A percentile compares a stretch with the other conserved stretches of the same genome.
Evolutionary conservation across 2,329 filamentous ascomycete genomes (phyloP).

Genomic region (Claviceps sp.): DNA sequence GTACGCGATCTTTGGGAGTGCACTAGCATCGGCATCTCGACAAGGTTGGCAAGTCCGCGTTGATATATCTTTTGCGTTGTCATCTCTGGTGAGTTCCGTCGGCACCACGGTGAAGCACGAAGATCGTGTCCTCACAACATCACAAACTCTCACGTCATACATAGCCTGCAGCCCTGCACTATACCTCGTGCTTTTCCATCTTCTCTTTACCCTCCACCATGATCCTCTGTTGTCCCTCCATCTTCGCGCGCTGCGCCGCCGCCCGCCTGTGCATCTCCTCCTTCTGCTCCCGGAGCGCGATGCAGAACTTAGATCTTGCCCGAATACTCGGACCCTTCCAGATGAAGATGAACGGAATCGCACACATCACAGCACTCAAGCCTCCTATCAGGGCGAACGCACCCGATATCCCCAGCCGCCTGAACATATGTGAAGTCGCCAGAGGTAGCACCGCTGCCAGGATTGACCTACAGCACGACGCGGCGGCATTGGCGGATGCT

Average conservation of each 20-base stretch:
- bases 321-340: conserved; percentile 43
- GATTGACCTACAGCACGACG: conserved; percentile 84
- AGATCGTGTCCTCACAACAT: too few species aligned
- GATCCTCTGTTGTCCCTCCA: conserved; percentile 11
- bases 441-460: conserved; percentile 63
- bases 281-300: conserved; percentile 40
- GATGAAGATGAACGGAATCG: conserved; percentile 39
- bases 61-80: too few species aligned
- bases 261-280: conserved; percentile 29
- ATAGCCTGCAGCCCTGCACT: neutral
- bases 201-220: conserved; percentile 10
- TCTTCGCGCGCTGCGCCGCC: conserved; percentile 21
- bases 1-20: neutral
- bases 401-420: conserved; percentile 30
- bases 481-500: conserved; percentile 67
- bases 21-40: too few species aligned
- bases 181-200: conserved; percentile 1
- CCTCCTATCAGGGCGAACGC: conserved; percentile 38
- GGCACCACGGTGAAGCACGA: too few species aligned
- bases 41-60: too few species aligned
- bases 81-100: too few species aligned
- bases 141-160: too few species aligned
- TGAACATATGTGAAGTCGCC: conserved; percentile 37
- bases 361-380: conserved; percentile 35
- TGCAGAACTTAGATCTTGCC: conserved; percentile 46